Base-by-base conservation (phyloP, 2,329 filamentous ascomycete genomes). In the Hysterium pulicare region DNA sequence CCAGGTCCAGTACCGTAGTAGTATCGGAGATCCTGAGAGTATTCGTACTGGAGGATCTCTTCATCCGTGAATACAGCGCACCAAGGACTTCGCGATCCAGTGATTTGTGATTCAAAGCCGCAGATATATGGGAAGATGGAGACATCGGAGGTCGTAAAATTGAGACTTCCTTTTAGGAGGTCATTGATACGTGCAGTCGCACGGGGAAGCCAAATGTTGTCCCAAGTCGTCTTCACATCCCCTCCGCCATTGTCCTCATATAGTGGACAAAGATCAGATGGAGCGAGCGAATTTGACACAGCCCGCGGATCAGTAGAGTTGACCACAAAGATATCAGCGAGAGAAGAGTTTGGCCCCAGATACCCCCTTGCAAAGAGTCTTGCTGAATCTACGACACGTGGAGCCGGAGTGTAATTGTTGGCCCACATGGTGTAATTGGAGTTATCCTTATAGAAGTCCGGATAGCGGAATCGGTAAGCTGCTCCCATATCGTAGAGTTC, bases 41-140 rank as follows among this genome's bases (percentile, higher is more conserved):
- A 87, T 53, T 86, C 81, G 50, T 86, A 86, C 50, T 77, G 66
- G 22, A 75, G 68, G 41, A 84, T 71, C 59, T 87, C 83, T 2
- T 78, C 69, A 24, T 82, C 70, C 3, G 75, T 81, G 53, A 84
- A 82, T 13, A 83, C 70, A 38, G 69, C 68, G 57, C 83, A 86
- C 69, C 79, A 86, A 0, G 81, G 78, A 4, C 79, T 84, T 13
- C 47, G 52, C 2, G 65, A 67, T 1, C 83, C 82, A 0, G 72
- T 79, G 49, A 86, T 84, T 53, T 86, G 83, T 3, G 76, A 81
- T 54, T 87, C 83, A 45, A 84, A 87, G 3, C 81, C 83, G 51
- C 83, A 87, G n/a, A 86, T 71, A 51, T 86, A 85, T 0, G 82
- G 81, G 38, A 86, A 81, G 33, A 76, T 73, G 6, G 67, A 69